Conservation (phyloP, 768 basidiomycete species). For the Hygrocybe coccinea region DNA sequence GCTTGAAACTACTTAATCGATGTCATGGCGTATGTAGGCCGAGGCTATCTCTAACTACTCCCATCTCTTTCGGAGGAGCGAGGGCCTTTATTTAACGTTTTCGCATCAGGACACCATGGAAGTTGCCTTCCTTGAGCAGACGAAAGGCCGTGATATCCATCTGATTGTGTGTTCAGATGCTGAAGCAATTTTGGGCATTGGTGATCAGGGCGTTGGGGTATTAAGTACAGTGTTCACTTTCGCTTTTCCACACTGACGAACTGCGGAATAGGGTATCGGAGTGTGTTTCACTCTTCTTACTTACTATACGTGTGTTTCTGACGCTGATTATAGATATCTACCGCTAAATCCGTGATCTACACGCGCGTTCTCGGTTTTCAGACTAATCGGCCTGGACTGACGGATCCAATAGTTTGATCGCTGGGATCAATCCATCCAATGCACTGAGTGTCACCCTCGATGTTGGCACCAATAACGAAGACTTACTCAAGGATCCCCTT, state of each 20-base stretch:
- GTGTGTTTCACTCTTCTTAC: constrained; percentile 32
- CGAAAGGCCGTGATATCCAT: constrained; percentile 57
- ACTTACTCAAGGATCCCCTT: constrained; percentile 55
- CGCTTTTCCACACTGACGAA: constrained; percentile 13
- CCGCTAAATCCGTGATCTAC: constrained; percentile 76
- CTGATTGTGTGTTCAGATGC: constrained; percentile 81
- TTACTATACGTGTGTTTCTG: background rate
- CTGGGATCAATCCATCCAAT: constrained; percentile 58
- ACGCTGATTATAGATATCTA: constrained; percentile 49
- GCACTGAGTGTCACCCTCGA: constrained; percentile 61
- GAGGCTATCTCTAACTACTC: constrained; percentile 83
- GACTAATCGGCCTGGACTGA: background rate
- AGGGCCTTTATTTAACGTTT: constrained; percentile 70
- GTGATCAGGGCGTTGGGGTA: constrained; percentile 65
- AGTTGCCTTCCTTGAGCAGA: constrained; percentile 67
- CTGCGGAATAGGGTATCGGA: constrained; percentile 40
- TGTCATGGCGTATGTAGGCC: constrained; percentile 39
- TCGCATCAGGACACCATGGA: constrained; percentile 65
- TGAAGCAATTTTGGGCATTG: constrained; percentile 77
- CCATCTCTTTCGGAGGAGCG: constrained; percentile 72
- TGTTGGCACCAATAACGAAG: constrained; percentile 71
- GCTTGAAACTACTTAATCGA: background rate
- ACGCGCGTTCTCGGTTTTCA: constrained; percentile 39
- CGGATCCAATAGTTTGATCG: constrained; percentile 45
- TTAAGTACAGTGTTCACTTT: background rate